Conservation (phyloP, 2,329 filamentous ascomycete genomes). For the Colletotrichum cereale region DNA sequence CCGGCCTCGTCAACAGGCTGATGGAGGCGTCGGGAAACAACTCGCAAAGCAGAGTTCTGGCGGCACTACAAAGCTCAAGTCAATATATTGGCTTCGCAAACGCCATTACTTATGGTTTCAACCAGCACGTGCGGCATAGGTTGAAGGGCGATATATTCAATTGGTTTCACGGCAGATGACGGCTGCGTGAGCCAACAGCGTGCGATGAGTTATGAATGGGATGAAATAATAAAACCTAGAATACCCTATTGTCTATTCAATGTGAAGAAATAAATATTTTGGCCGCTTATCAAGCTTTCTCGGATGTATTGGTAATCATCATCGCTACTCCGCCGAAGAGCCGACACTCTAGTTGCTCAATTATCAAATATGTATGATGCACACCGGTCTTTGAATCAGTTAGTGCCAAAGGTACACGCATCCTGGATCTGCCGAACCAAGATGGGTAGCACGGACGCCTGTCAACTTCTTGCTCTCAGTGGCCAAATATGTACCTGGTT, state of each 20-base stretch:
- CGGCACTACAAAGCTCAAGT: conserved; percentile 50
- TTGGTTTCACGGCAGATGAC: conserved; percentile 22
- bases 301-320: no score
- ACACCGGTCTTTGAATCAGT: no score
- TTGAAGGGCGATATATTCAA: conserved; percentile 33
- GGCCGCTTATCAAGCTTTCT: background rate
- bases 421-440: background rate
- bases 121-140: conserved; percentile 46
- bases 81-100: conserved; percentile 55
- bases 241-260: conserved; percentile 35
- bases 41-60: conserved; percentile 41
- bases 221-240: conserved; percentile 33
- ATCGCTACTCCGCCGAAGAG: background rate
- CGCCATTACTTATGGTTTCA: conserved; percentile 54
- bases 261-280: conserved; percentile 1
- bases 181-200: background rate
- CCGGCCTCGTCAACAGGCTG: conserved; percentile 52
- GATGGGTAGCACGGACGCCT: background rate
- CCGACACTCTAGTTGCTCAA: background rate
- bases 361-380: no score
- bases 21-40: conserved; percentile 46
- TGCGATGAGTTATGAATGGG: conserved; percentile 29
- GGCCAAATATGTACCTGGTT: background rate
- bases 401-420: background rate
- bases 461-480: background rate